These are phyloP conservation scores for Pleurotus pulmonarius DNA, from an alignment of 768 basidiomycete genomes.

Conservation along the genomic window DNA sequence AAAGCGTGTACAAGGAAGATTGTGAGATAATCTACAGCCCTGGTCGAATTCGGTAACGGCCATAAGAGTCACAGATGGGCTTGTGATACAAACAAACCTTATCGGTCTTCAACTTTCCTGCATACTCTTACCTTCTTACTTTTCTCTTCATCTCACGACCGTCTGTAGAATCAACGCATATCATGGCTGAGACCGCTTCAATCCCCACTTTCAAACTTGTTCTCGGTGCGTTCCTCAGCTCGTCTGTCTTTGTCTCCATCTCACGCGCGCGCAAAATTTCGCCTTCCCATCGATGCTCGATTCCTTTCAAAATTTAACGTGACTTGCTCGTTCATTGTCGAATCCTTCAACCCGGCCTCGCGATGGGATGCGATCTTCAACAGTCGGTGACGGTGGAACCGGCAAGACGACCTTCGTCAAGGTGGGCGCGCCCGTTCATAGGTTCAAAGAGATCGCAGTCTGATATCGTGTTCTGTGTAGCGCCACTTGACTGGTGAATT, in stretches of 20 bases:
- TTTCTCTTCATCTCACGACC: background rate
- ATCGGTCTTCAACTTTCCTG: background rate
- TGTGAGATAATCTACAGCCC: background rate
- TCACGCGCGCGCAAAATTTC: conserved; percentile 18
- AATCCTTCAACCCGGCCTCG: conserved; percentile 15
- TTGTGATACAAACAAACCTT: conserved; percentile 7
- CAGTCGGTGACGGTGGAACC: conserved; percentile 95
- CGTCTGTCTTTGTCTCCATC: conserved; percentile 21
- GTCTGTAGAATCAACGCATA: background rate
- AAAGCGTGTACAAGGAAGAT: no score
- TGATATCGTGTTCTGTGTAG: conserved; percentile 53
- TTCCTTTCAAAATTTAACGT: conserved; percentile 20
- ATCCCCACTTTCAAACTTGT: conserved; percentile 98
- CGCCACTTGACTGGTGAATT: conserved; percentile 99
- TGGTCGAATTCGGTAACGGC: background rate
- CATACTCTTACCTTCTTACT: background rate
- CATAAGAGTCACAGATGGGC: background rate
- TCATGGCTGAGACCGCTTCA: conserved; percentile 37
- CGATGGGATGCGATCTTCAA: conserved; percentile 18
- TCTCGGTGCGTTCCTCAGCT: conserved; percentile 62
- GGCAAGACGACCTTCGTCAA: conserved; percentile 99
- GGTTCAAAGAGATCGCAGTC: conserved; percentile 43
- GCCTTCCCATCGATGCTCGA: conserved; percentile 52
- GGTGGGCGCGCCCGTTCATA: conserved; percentile 38
- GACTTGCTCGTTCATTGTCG: conserved; percentile 15